A percentile compares a stretch with the other conserved stretches of the same genome.
Evolutionary conservation across 2,329 filamentous ascomycete genomes (phyloP).

Genomic region (Calonectria ilicicola): DNA sequence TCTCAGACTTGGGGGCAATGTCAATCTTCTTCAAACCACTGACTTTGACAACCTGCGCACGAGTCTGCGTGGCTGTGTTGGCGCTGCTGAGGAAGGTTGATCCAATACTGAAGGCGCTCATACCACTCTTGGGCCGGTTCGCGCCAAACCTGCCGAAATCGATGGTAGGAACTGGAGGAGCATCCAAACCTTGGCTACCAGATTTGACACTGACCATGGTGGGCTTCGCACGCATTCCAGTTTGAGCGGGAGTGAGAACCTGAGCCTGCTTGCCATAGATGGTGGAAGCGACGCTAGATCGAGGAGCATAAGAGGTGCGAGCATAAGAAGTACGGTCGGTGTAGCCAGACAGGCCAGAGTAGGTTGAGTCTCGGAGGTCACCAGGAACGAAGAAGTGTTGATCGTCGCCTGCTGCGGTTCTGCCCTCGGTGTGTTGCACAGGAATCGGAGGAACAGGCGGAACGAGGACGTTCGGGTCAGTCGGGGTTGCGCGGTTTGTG

Average conservation of each 20-base stretch:
- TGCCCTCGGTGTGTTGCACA: conserved; percentile 65
- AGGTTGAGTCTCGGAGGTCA: conserved; percentile 91
- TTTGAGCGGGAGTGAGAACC: conserved; percentile 84
- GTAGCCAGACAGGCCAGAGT: conserved; percentile 78
- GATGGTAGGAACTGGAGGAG: conserved; percentile 80
- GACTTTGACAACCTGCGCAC: conserved; percentile 71
- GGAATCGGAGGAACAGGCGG: conserved; percentile 96
- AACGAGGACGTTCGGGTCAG: conserved; percentile 83
- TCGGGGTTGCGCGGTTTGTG: conserved; percentile 88
- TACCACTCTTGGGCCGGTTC: conserved; percentile 64
- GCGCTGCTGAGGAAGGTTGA: conserved; percentile 77
- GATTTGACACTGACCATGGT: conserved; percentile 94
- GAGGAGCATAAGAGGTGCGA: conserved; percentile 68
- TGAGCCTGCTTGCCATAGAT: conserved; percentile 94
- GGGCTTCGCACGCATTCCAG: conserved; percentile 87
- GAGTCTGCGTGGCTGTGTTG: conserved; percentile 68
- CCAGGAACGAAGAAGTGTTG: conserved; percentile 95
- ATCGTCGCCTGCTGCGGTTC: conserved; percentile 70
- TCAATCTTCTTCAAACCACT: conserved; percentile 63
- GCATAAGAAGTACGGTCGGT: conserved; percentile 73
- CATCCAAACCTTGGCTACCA: conserved; percentile 64
- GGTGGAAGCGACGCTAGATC: conserved; percentile 87
- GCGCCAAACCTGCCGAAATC: conserved; percentile 71
- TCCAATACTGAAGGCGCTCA: conserved; percentile 74
- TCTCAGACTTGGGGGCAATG: conserved; percentile 52